phyloP scores from a whole-genome alignment of 2,329 filamentous ascomycete genomes.

The Tricladium varicosporioides region DNA sequence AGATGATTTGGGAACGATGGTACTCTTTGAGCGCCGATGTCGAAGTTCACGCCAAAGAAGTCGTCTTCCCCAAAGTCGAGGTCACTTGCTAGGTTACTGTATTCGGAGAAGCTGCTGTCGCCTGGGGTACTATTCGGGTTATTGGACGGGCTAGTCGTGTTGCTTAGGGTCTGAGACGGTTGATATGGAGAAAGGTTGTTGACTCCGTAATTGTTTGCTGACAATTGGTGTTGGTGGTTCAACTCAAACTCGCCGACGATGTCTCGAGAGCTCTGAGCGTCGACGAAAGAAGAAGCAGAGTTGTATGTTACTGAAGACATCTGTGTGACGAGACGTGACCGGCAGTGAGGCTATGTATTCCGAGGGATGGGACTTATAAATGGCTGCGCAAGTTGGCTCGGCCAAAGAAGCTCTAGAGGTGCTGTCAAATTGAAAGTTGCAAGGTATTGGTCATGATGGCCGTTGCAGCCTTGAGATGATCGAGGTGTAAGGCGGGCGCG shows the following conservation, averaged over 20 bases:
- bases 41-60: conserved; percentile 36
- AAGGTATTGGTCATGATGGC: conserved; percentile 26
- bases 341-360: conserved; percentile 30
- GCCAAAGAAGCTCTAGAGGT: conserved; percentile 16
- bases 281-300: conserved; percentile 24
- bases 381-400: conserved; percentile 15
- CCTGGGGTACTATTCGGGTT: conserved; percentile 27
- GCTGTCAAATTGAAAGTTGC: conserved; percentile 24
- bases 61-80: conserved; percentile 32
- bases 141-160: conserved; percentile 31
- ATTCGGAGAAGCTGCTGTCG: conserved; percentile 28
- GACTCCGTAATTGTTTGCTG: conserved; percentile 21
- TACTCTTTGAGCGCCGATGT: conserved; percentile 27
- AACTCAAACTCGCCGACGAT: conserved; percentile 22
- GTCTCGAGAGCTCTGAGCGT: conserved; percentile 26
- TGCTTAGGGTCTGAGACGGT: conserved; percentile 29
- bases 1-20: conserved; percentile 22
- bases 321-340: conserved; percentile 19
- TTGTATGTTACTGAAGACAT: conserved; percentile 32
- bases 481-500: conserved; percentile 11
- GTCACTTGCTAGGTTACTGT: conserved; percentile 32
- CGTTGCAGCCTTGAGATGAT: conserved; percentile 24
- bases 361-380: conserved; percentile 21
- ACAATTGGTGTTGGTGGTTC: conserved; percentile 20
- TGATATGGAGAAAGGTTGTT: conserved; percentile 29